A percentile compares a stretch with the other conserved stretches of the same genome.
These are phyloP conservation scores for Coprinellus micaceus DNA, from an alignment of 768 basidiomycete species.

Conservation along the genomic window DNA sequence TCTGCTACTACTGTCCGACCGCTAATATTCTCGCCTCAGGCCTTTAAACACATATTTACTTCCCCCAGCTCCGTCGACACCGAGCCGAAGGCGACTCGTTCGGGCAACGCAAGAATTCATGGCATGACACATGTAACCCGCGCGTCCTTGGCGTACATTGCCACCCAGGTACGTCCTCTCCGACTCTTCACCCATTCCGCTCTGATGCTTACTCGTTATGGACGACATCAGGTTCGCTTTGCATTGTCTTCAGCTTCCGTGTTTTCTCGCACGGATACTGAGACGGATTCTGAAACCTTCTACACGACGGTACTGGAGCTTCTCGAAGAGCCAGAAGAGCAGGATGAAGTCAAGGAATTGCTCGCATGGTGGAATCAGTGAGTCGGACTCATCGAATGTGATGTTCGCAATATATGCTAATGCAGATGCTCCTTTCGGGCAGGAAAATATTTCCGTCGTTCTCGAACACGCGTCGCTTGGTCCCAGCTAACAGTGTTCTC, in stretches of 20 bases:
- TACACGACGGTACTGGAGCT: background rate
- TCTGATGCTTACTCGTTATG: too few species aligned
- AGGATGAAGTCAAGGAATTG: background rate
- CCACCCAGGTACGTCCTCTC: slow-evolving; percentile 1
- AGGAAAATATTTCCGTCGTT: background rate
- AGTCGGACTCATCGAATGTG: background rate
- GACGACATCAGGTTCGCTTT: background rate
- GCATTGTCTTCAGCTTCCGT: background rate
- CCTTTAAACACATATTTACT: slow-evolving; percentile 3
- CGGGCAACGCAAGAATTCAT: background rate
- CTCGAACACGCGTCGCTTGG: too few species aligned
- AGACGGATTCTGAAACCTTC: background rate
- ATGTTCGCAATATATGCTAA: too few species aligned
- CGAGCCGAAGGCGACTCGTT: background rate
- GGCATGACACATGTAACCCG: background rate
- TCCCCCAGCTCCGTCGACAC: slow-evolving; percentile 1
- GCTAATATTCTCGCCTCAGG: background rate
- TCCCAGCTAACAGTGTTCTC: background rate
- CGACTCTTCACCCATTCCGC: too few species aligned
- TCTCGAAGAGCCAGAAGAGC: background rate
- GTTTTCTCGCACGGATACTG: background rate
- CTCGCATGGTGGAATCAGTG: background rate
- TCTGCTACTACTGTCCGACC: background rate
- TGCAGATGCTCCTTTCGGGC: too few species aligned
- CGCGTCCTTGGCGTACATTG: background rate